Evolutionary conservation across 2,329 filamentous ascomycete genomes (phyloP).

Genomic region (Verticillium longisporum): DNA sequence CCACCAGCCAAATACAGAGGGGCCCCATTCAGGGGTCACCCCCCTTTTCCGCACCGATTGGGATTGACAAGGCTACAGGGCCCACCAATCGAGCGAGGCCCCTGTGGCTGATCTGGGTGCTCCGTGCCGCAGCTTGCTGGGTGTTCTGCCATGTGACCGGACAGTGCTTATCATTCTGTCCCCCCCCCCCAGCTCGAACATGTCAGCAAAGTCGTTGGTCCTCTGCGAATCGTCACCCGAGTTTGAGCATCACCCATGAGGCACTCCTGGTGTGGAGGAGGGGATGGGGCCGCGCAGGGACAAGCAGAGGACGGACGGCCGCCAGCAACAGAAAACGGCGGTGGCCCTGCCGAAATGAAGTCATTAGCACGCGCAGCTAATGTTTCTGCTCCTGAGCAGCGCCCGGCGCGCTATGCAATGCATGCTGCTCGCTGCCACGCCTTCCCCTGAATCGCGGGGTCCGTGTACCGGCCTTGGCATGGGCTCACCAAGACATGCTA

Average conservation of each 20-base stretch:
- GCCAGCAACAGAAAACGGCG: neutral
- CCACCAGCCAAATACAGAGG: neutral
- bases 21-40: neutral
- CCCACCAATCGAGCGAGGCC: neutral
- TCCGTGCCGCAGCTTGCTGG: neutral
- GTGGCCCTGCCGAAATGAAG: neutral
- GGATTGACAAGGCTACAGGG: neutral
- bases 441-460: neutral
- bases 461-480: neutral
- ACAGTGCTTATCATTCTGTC: neutral
- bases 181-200: neutral
- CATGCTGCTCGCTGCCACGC: neutral
- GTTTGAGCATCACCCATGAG: no score
- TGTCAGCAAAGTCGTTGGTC: neutral
- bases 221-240: no score
- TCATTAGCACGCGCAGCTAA: neutral
- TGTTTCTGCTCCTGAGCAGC: neutral
- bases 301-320: neutral
- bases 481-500: neutral
- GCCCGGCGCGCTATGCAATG: neutral
- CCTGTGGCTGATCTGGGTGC: neutral
- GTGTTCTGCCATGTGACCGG: neutral
- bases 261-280: neutral
- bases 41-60: neutral
- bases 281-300: neutral